Evolutionary conservation across 2,329 filamentous ascomycete genomes (phyloP).

Genomic region (Cladophialophora bantiana): DNA sequence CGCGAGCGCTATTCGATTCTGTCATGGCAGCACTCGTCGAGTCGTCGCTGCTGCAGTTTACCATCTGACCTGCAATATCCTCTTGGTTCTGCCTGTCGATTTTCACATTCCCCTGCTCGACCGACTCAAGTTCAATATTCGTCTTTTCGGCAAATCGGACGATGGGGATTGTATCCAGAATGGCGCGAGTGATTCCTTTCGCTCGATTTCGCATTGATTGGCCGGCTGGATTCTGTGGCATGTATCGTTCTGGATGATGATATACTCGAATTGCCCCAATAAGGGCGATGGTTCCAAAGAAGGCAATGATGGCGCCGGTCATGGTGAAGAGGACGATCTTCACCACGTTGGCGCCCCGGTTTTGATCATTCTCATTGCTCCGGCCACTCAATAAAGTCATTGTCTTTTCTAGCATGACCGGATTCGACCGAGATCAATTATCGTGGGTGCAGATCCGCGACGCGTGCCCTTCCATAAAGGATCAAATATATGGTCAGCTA

Average conservation of each 20-base stretch:
- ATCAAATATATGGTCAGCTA: slow-evolving; percentile 2
- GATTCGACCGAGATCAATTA: not conserved
- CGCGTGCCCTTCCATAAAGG: not conserved
- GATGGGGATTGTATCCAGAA: slow-evolving; percentile 17
- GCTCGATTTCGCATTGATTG: slow-evolving; percentile 15
- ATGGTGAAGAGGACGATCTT: slow-evolving; percentile 19
- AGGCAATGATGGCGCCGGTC: slow-evolving; percentile 14
- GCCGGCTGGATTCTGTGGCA: not conserved
- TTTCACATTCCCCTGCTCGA: not conserved
- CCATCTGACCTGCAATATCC: not conserved
- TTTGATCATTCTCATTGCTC: not conserved
- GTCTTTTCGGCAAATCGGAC: slow-evolving; percentile 8
- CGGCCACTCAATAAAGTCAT: not conserved
- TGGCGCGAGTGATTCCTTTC: slow-evolving; percentile 18
- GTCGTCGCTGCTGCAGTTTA: not conserved
- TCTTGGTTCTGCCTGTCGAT: not conserved
- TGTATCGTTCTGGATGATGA: slow-evolving; percentile 17
- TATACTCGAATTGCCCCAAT: slow-evolving; percentile 15
- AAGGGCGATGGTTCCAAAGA: slow-evolving; percentile 7
- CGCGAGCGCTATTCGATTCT: not conserved
- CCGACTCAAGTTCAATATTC: slow-evolving; percentile 4
- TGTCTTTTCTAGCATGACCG: not conserved
- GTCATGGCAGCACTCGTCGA: not conserved
- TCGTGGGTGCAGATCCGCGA: not conserved
- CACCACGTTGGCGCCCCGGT: slow-evolving; percentile 2